Conservation (phyloP, 2,329 filamentous ascomycete genomes). For the Dryadomyces sulphureus region DNA sequence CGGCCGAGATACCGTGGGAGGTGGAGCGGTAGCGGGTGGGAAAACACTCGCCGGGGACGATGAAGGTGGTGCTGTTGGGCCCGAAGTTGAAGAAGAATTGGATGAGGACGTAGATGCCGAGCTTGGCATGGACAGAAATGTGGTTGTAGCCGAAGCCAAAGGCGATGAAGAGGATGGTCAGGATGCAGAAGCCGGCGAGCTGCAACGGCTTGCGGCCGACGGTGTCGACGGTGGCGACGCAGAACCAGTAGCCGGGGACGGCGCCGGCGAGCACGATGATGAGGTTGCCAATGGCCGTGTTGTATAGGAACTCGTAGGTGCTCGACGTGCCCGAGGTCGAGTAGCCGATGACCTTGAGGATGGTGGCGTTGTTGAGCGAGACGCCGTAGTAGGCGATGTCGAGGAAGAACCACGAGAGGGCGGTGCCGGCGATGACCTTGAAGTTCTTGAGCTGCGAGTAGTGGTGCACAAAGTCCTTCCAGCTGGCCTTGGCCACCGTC, state of each 20-base stretch:
- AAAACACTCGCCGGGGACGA: constrained; percentile 42
- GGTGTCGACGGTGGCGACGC: constrained; percentile 53
- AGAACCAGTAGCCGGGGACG: constrained; percentile 74
- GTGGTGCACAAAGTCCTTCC: constrained; percentile 54
- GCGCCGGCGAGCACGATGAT: constrained; percentile 67
- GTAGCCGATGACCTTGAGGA: constrained; percentile 59
- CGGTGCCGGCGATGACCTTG: constrained; percentile 39
- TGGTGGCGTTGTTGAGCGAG: constrained; percentile 61
- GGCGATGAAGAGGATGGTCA: constrained; percentile 45
- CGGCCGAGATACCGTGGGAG: constrained; percentile 42
- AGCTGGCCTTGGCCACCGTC: constrained; percentile 55
- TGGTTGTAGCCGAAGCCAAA: constrained; percentile 49
- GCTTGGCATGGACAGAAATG: constrained; percentile 34
- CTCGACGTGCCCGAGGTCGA: constrained; percentile 34
- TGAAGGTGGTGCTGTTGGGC: constrained; percentile 42
- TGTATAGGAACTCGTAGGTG: constrained; percentile 56
- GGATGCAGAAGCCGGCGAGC: constrained; percentile 44
- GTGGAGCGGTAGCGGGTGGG: constrained; percentile 42
- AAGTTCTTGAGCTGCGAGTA: constrained; percentile 59
- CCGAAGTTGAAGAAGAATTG: constrained; percentile 48
- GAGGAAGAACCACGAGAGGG: constrained; percentile 72
- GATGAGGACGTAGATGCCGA: constrained; percentile 39
- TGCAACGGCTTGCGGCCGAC: constrained; percentile 68
- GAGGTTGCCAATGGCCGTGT: constrained; percentile 63
- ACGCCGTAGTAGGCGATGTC: constrained; percentile 50